Percentiles rank a stretch among this genome's conserved stretches.
Evolutionary conservation across 306 rosid species (phyloP).

Genomic region (Rubus parviflorus): DNA sequence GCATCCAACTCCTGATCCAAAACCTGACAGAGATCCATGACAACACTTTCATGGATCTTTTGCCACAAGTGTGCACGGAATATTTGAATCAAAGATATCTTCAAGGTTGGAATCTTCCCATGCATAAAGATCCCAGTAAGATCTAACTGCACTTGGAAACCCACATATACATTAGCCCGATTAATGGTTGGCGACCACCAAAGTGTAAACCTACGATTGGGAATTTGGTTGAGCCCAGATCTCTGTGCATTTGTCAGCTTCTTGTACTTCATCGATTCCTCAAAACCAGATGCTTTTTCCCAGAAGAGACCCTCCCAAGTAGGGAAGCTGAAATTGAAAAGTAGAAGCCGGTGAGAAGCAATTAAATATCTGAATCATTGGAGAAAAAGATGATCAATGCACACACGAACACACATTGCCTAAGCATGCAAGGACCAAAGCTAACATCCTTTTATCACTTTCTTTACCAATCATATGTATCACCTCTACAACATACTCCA

Average conservation of each 20-base stretch:
- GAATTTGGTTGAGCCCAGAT: constrained; percentile 99
- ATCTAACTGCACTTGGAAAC: constrained; percentile 99
- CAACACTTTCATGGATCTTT: constrained; percentile 99
- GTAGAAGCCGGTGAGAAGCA: constrained; percentile 21
- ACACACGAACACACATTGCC: neutral
- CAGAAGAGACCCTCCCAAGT: constrained; percentile 99
- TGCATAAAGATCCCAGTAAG: constrained; percentile 99
- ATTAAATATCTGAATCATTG: neutral
- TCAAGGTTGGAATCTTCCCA: constrained; percentile 97
- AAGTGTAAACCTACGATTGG: constrained; percentile 98
- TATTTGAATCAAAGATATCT: constrained; percentile 93
- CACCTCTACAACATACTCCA: neutral
- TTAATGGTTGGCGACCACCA: constrained; percentile 99
- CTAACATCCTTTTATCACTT: neutral
- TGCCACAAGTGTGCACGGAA: constrained; percentile 99
- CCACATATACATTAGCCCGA: constrained; percentile 97
- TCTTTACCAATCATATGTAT: neutral
- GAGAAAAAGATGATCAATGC: neutral
- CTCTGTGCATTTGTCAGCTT: constrained; percentile 99
- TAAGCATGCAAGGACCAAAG: neutral
- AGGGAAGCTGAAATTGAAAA: constrained; percentile 62
- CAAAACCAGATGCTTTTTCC: constrained; percentile 99
- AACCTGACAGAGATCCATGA: constrained; percentile 99
- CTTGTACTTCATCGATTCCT: constrained; percentile 98
- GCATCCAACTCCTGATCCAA: constrained; percentile 99